Conservation (phyloP, 106 monocot species). For the Dactylorhiza incarnata region DNA sequence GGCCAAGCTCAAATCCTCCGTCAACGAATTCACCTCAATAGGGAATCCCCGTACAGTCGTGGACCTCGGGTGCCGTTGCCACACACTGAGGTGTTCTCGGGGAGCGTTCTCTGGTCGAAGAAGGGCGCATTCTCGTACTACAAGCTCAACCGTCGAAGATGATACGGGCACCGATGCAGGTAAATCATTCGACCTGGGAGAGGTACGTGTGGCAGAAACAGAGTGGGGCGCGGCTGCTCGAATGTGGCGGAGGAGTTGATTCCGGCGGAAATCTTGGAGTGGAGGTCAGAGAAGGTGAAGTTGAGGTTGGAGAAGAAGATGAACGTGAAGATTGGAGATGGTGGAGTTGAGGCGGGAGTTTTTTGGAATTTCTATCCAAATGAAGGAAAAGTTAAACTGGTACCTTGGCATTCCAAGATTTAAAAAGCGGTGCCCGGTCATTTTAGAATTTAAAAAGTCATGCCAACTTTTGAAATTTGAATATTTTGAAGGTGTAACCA, state of each 20-base stretch:
- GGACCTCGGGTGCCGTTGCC: conserved; percentile 12
- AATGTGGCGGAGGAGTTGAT: conserved; percentile 28
- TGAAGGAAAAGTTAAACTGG: no score
- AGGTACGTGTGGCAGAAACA: conserved; percentile 47
- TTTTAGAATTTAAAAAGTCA: no score
- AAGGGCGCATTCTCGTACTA: conserved; percentile 47
- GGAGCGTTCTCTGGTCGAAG: conserved; percentile 46
- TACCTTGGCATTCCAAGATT: no score
- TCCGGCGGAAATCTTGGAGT: neutral
- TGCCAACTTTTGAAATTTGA: no score
- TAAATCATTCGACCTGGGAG: conserved; percentile 27
- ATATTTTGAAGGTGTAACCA: no score
- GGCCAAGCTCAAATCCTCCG: conserved; percentile 22
- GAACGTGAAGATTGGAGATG: neutral
- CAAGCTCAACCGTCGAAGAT: conserved; percentile 50
- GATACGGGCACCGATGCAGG: conserved; percentile 53
- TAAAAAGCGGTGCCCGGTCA: no score
- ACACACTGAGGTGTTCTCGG: conserved; percentile 35
- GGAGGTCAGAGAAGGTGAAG: neutral
- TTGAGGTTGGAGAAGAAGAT: conserved; percentile 29
- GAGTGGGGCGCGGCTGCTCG: conserved; percentile 25
- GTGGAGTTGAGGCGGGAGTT: no score
- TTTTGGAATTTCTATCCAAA: no score
- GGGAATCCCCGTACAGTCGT: neutral
- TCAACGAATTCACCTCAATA: conserved; percentile 10